A percentile compares a stretch with the other conserved stretches of the same genome.
Conservation (phyloP, 805 yeast species). For the Kazachstania bromeliacearum region DNA sequence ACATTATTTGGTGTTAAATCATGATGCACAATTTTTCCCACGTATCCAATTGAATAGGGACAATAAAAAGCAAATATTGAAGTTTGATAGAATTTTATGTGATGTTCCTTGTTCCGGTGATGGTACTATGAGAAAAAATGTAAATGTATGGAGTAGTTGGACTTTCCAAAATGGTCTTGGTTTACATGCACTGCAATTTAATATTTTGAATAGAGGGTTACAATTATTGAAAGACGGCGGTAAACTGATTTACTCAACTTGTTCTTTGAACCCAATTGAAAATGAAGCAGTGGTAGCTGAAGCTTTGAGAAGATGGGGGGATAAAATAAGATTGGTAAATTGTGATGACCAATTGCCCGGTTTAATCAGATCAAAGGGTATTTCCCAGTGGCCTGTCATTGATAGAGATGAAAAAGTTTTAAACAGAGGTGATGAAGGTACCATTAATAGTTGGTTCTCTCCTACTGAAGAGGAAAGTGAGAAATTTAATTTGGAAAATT, state of each 20-base stretch:
- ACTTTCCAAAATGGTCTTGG: conserved; percentile 81
- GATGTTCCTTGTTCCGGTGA: conserved; percentile 99
- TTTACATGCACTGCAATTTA: conserved; percentile 77
- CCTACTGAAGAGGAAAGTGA: conserved; percentile 68
- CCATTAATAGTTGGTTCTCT: conserved; percentile 58
- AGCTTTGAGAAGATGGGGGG: conserved; percentile 73
- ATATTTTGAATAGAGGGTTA: conserved; percentile 81
- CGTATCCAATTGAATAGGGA: conserved; percentile 41
- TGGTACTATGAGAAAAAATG: conserved; percentile 95
- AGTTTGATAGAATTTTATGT: conserved; percentile 87
- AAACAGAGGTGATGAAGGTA: conserved; percentile 37
- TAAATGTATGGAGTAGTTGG: conserved; percentile 95
- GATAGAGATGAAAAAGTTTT: conserved; percentile 67
- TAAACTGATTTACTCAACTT: conserved; percentile 88
- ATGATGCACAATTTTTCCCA: conserved; percentile 94
- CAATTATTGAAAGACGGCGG: conserved; percentile 85
- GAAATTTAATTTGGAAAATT: conserved; percentile 54
- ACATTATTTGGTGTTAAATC: conserved; percentile 86
- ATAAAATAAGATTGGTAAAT: conserved; percentile 58
- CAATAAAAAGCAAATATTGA: conserved; percentile 37
- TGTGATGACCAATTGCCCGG: conserved; percentile 67
- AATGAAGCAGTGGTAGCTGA: conserved; percentile 95
- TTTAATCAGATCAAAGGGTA: conserved; percentile 63
- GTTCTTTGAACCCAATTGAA: conserved; percentile 91
- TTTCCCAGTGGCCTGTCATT: conserved; percentile 73